A percentile compares a stretch with the other conserved stretches of the same genome.
These are phyloP conservation scores for Astragalus membranaceus DNA, from an alignment of 306 rosid species.

Conservation along the genomic window DNA sequence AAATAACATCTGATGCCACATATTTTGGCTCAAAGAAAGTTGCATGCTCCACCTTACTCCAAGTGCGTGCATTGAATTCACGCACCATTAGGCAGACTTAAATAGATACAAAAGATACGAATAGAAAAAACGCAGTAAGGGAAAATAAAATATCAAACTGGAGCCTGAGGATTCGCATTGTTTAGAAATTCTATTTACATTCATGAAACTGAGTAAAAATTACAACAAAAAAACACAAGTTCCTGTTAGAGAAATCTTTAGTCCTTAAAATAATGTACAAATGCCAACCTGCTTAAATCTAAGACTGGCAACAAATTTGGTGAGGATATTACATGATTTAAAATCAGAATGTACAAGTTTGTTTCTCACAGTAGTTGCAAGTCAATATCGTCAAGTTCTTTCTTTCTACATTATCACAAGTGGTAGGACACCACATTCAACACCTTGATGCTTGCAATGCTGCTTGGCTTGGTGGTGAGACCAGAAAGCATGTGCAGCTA, in stretches of 20 bases:
- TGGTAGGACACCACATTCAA: slow-evolving; percentile 30
- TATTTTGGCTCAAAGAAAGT: too few species aligned
- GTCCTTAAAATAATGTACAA: slow-evolving; percentile 67
- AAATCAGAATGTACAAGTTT: slow-evolving; percentile 60
- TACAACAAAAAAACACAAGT: slow-evolving; percentile 21
- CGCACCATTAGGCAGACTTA: too few species aligned
- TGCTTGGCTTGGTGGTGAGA: slow-evolving; percentile 69
- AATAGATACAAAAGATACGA: too few species aligned
- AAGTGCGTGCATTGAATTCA: too few species aligned
- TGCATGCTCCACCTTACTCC: too few species aligned
- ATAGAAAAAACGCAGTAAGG: neutral
- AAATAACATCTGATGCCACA: too few species aligned
- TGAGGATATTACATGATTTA: slow-evolving; percentile 60
- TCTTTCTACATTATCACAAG: slow-evolving; percentile 47
- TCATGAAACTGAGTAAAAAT: slow-evolving; percentile 15
- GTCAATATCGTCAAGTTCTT: slow-evolving; percentile 23
- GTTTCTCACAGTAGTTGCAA: slow-evolving; percentile 31
- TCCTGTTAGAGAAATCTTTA: slow-evolving; percentile 49
- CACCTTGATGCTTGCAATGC: slow-evolving; percentile 48
- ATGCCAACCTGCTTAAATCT: slow-evolving; percentile 41
- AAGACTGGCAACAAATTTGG: slow-evolving; percentile 50
- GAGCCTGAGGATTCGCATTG: neutral
- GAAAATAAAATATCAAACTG: neutral
- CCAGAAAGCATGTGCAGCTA: slow-evolving; percentile 87
- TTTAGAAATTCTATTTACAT: slow-evolving; percentile 9